Conservation (phyloP, 2,329 filamentous ascomycete species). For the Ceratocystis cubensis region DNA sequence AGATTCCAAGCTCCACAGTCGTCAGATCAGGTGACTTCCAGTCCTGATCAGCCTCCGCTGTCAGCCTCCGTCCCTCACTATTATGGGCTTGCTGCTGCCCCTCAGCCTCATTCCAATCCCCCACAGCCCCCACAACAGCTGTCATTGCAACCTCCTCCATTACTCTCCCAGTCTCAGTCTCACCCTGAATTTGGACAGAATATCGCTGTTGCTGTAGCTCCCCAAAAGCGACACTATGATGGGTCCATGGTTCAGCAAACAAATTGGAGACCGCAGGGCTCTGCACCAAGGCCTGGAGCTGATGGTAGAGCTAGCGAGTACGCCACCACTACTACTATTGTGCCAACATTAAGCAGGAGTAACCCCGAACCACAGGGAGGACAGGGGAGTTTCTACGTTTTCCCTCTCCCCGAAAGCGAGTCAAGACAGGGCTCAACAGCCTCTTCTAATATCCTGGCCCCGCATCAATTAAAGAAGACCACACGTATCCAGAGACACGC, state of each 20-base stretch:
- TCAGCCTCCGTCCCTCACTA: background rate
- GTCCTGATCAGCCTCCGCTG: background rate
- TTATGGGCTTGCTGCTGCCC: background rate
- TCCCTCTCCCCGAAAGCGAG: background rate
- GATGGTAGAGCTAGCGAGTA: background rate
- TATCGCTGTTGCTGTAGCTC: background rate
- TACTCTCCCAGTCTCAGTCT: background rate
- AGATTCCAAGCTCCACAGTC: background rate
- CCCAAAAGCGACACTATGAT: conserved; percentile 10
- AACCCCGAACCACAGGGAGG: too few species aligned
- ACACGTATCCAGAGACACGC: conserved; percentile 36
- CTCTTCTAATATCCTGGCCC: background rate
- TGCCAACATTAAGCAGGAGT: background rate
- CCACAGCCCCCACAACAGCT: background rate
- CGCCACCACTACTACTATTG: background rate
- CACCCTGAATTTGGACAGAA: background rate
- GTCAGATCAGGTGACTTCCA: background rate
- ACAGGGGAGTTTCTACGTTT: background rate
- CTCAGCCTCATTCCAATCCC: background rate
- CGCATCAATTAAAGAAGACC: conserved; percentile 28
- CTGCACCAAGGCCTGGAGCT: background rate
- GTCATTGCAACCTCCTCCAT: too few species aligned
- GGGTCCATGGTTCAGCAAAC: background rate
- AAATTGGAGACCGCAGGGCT: background rate
- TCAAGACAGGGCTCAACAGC: background rate